phyloP scores from a whole-genome alignment of 2,329 filamentous ascomycete species.

The Fusarium neocosmosporiellum region DNA sequence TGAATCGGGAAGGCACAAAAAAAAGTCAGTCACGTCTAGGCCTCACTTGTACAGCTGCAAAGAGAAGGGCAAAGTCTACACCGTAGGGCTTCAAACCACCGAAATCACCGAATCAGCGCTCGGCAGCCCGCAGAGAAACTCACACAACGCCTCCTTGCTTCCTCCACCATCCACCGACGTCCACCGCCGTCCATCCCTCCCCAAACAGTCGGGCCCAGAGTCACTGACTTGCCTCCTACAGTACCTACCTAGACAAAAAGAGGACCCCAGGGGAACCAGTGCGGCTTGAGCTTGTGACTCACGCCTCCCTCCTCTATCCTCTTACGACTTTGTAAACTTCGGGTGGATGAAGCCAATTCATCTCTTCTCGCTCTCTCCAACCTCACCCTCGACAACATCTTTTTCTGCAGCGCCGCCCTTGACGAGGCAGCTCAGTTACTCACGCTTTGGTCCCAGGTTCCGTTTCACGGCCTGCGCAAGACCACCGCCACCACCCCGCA shows the following conservation, averaged over 20 bases:
- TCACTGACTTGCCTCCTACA: neutral
- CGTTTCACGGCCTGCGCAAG: conserved; percentile 39
- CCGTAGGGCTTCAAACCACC: conserved; percentile 35
- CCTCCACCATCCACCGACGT: conserved; percentile 35
- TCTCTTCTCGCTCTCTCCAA: conserved; percentile 30
- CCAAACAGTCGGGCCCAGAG: conserved; percentile 5
- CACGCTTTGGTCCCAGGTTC: conserved; percentile 25
- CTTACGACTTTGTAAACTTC: conserved; percentile 30
- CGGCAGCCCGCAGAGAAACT: conserved; percentile 30
- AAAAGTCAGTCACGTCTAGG: conserved; percentile 14
- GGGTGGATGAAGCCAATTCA: conserved; percentile 47
- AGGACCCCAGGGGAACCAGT: conserved; percentile 18
- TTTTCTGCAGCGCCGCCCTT: conserved; percentile 27
- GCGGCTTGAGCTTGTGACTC: conserved; percentile 42
- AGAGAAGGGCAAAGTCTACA: neutral
- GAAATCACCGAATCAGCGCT: conserved; percentile 40
- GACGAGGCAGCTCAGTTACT: conserved; percentile 33
- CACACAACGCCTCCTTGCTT: conserved; percentile 20
- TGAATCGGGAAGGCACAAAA: conserved; percentile 4
- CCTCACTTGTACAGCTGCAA: conserved; percentile 8
- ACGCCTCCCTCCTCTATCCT: conserved; percentile 37
- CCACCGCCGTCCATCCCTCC: conserved; percentile 27
- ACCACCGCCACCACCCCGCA: conserved; percentile 33
- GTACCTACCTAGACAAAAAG: neutral
- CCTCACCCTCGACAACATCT: conserved; percentile 17